Evolutionary conservation across 2,329 filamentous ascomycete species (phyloP).

Genomic region (Hortaea sp.): DNA sequence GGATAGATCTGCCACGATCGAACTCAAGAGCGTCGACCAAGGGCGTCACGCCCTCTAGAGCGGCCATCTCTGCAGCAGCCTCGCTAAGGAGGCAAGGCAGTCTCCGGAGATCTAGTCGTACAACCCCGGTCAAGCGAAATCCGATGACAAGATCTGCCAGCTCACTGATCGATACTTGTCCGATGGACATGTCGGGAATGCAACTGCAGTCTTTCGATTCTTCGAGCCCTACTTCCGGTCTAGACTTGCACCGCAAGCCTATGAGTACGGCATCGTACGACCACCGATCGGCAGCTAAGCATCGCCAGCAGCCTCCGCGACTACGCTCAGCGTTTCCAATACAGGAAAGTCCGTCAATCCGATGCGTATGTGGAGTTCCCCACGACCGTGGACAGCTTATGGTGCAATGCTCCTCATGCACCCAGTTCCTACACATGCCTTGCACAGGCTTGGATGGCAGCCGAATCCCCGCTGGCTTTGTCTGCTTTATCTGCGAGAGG

Average conservation of each 20-base stretch:
- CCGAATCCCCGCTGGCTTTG: slow-evolving; percentile 35
- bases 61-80: slow-evolving; percentile 24
- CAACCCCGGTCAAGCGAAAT: slow-evolving; percentile 9
- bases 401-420: slow-evolving; percentile 55
- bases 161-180: slow-evolving; percentile 20
- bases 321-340: not conserved
- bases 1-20: slow-evolving; percentile 23
- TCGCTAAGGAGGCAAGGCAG: slow-evolving; percentile 25
- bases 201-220: slow-evolving; percentile 4
- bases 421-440: slow-evolving; percentile 51
- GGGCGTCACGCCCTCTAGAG: slow-evolving; percentile 24
- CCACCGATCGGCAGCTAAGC: not conserved
- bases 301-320: not conserved
- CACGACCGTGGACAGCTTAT: slow-evolving; percentile 46
- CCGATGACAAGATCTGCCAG: slow-evolving; percentile 4
- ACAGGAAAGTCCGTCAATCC: slow-evolving; percentile 26
- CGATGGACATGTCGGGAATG: slow-evolving; percentile 13
- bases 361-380: slow-evolving; percentile 48
- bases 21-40: slow-evolving; percentile 21
- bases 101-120: slow-evolving; percentile 13
- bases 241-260: not conserved
- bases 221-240: not conserved
- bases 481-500: slow-evolving; percentile 41
- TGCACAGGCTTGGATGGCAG: slow-evolving; percentile 46
- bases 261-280: not conserved